Percentiles rank a stretch among this genome's conserved stretches.
Conservation (phyloP, 2,329 filamentous ascomycete genomes). For the Graphium sp. region DNA sequence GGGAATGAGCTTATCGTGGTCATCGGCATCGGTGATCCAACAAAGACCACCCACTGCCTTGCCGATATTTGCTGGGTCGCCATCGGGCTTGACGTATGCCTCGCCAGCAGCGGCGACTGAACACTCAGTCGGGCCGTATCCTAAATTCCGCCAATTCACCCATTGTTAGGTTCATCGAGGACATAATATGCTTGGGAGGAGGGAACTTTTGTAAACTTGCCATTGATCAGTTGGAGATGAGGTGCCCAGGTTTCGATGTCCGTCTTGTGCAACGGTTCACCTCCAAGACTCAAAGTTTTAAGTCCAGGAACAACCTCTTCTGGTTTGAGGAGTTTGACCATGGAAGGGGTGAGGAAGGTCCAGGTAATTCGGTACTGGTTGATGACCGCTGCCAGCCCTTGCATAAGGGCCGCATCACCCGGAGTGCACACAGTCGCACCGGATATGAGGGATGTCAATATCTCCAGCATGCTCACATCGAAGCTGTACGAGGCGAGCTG, state of each 20-base stretch:
- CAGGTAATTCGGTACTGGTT: not conserved
- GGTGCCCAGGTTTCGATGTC: too few relatives aligned
- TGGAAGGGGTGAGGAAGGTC: not conserved
- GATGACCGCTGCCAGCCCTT: not conserved
- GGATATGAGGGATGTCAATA: conserved; percentile 29
- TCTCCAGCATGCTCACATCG: conserved; percentile 36
- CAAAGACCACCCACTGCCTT: conserved; percentile 1
- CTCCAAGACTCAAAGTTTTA: too few relatives aligned
- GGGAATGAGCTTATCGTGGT: conserved; percentile 6
- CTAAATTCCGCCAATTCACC: too few relatives aligned
- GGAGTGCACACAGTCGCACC: conserved; percentile 35
- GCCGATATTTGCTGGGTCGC: conserved; percentile 3
- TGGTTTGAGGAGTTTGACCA: not conserved
- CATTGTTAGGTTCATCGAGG: too few relatives aligned
- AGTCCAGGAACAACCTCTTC: too few relatives aligned
- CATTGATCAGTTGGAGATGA: too few relatives aligned
- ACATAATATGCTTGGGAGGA: too few relatives aligned
- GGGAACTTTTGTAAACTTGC: too few relatives aligned
- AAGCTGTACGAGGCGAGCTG: conserved; percentile 36
- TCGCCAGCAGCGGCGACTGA: conserved; percentile 1
- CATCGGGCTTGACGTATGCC: not conserved
- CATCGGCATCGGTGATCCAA: conserved; percentile 7
- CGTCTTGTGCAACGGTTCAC: too few relatives aligned
- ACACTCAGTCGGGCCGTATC: conserved; percentile 1
- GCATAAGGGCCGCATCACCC: conserved; percentile 16